Percentiles rank a stretch among this genome's conserved stretches.
Conservation (phyloP, 495 filamentous ascomycete species). For the Podospora pseudopauciseta region DNA sequence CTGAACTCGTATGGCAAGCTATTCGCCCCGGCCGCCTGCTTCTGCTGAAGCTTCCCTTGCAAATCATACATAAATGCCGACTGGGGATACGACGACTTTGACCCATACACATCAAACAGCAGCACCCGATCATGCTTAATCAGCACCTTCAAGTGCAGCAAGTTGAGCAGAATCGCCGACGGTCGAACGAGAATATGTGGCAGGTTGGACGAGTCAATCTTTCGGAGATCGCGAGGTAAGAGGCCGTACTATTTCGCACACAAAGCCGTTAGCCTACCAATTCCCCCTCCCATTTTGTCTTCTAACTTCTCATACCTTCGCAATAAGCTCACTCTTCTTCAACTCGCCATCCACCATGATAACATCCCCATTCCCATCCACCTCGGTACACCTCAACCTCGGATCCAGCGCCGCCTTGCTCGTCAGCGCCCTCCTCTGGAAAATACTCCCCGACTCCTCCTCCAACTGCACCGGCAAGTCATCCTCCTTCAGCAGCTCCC, state of each 20-base stretch:
- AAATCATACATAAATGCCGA: conserved; percentile 95
- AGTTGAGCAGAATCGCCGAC: conserved; percentile 88
- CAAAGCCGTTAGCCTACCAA: background rate
- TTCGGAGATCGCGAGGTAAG: conserved; percentile 90
- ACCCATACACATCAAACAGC: conserved; percentile 92
- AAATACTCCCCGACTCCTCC: conserved; percentile 48
- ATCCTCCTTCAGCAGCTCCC: conserved; percentile 42
- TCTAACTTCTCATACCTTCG: conserved; percentile 62
- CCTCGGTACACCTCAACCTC: conserved; percentile 86
- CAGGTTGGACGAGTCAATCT: conserved; percentile 97
- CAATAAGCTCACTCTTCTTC: conserved; percentile 93
- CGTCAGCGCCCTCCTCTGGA: conserved; percentile 59
- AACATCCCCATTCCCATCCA: conserved; percentile 88
- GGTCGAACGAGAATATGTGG: conserved; percentile 94
- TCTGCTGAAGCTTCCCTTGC: conserved; percentile 58
- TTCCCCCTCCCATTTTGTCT: background rate
- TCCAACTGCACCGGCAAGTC: conserved; percentile 52
- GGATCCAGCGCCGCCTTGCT: conserved; percentile 75
- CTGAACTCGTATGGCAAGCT: conserved; percentile 67
- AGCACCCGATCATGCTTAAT: conserved; percentile 94
- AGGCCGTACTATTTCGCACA: conserved; percentile 74
- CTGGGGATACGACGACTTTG: conserved; percentile 90
- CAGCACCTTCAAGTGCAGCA: conserved; percentile 87
- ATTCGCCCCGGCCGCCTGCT: conserved; percentile 47
- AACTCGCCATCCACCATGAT: conserved; percentile 95